These are phyloP conservation scores for Kockovaella imperatae DNA, from an alignment of 768 basidiomycete genomes.

Conservation along the genomic window DNA sequence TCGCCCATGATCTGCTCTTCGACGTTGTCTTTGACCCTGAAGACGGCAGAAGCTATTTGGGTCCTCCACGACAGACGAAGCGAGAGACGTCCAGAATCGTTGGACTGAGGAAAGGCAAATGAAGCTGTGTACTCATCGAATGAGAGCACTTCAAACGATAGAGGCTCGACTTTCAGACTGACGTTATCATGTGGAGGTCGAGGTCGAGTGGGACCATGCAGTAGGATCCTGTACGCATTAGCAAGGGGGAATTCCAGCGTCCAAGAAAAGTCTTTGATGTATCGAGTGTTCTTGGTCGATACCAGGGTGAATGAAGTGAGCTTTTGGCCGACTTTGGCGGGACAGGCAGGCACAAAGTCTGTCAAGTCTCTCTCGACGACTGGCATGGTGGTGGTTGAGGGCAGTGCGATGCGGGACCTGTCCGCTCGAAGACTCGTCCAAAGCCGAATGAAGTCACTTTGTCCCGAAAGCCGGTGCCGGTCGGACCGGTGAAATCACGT, in stretches of 20 bases:
- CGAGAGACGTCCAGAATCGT: too few species aligned
- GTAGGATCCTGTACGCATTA: slow-evolving; percentile 24
- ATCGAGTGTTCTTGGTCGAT: slow-evolving; percentile 4
- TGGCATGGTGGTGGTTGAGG: slow-evolving; percentile 25
- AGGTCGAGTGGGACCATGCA: slow-evolving; percentile 29
- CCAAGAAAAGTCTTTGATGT: slow-evolving; percentile 21
- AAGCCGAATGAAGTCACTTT: too few species aligned
- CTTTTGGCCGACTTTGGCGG: too few species aligned
- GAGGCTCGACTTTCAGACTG: slow-evolving; percentile 6
- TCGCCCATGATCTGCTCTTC: slow-evolving; percentile 25
- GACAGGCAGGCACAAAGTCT: slow-evolving; percentile 12
- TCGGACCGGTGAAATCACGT: too few species aligned
- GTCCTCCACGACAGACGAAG: too few species aligned
- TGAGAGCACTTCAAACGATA: slow-evolving; percentile 12
- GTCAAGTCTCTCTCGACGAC: slow-evolving; percentile 24
- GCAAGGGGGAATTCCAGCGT: slow-evolving; percentile 27
- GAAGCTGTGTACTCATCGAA: slow-evolving; percentile 19
- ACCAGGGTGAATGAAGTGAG: slow-evolving; percentile 19
- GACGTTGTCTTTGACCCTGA: slow-evolving; percentile 14
- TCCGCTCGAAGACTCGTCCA: too few species aligned
- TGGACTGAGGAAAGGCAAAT: slow-evolving; percentile 12
- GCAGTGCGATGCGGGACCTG: too few species aligned
- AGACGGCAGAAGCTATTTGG: too few species aligned
- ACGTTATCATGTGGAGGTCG: slow-evolving; percentile 37
- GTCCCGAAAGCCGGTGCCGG: too few species aligned